Evolutionary conservation across 2,329 filamentous ascomycete species (phyloP), one percentile per base, ranked within the genome.

Genomic region (Botrytis paeoniae): DNA sequence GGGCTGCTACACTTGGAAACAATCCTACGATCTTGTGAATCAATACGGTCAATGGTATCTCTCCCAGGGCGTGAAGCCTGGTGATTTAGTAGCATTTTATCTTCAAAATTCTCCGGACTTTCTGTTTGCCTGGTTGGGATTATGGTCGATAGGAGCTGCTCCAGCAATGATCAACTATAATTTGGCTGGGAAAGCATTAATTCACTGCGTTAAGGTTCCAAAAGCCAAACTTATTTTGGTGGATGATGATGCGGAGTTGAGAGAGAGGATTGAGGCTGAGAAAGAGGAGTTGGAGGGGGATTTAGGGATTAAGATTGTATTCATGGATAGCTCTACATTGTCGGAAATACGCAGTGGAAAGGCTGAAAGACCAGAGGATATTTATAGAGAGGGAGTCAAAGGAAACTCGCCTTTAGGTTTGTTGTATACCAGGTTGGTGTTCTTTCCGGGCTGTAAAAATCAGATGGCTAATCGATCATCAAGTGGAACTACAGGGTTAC

Each of bases 131-230:
- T 91, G 90, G 88, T 79, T 93, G 59, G 91, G 87, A 0, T 82
- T 91, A 4, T 87, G 88, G 85, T 86, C 88, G 16, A 87, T 93
- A 72, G 91, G 91, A 5, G 89, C 89, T 22, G 89, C 89, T 0
- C 91, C 91, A 0, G 91, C 91, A 0, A 86, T 92, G 81, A 90
- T 93, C 80, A 93, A 93, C 80, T 89, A 91, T 79, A 90, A 93
- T 78, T 83, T 93, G 12, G 84, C 86, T 12, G 89, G 87, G 0
- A 86, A 90, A 75, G 87, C 90, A 1, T 81, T 93, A 75, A 78
- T 92, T 63, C 91, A 93, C 80, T 93, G 90, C 71, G 79, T 93
- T 51, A 85, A 84, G 74, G 85, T 91, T 70, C 88, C 87, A 66
- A 85, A 85, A 6, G 84, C 88, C 4, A 85, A 82, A 60, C 74